phyloP scores from a whole-genome alignment of 2,329 filamentous ascomycete genomes.

The Drechslerella stenobrocha region DNA sequence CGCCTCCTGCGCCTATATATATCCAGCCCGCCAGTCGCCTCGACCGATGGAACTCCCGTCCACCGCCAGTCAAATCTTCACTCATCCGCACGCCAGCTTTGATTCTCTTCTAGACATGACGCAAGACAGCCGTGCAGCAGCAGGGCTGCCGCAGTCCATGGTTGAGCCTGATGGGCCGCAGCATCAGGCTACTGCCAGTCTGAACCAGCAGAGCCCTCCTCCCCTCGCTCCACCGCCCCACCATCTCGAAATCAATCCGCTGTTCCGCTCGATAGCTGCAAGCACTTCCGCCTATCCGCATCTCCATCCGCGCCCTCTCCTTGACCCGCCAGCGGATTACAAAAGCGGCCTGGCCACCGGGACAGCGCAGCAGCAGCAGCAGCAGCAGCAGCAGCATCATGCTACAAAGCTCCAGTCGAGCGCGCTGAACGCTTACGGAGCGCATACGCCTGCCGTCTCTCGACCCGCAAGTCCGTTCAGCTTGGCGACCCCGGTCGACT shows the following conservation, averaged over 20 bases:
- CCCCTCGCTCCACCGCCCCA: constrained; percentile 27
- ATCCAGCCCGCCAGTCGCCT: too few relatives aligned
- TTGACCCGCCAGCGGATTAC: constrained; percentile 33
- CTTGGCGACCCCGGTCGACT: constrained; percentile 61
- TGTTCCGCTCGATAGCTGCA: constrained; percentile 44
- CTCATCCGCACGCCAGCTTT: constrained; percentile 1
- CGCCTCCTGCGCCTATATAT: too few relatives aligned
- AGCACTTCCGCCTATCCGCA: constrained; percentile 42
- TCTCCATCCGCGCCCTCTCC: constrained; percentile 37
- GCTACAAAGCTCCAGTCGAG: constrained; percentile 21
- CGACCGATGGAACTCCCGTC: constrained; percentile 13
- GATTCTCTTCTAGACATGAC: constrained; percentile 8
- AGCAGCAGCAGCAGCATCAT: background rate
- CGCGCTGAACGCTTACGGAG: constrained; percentile 32
- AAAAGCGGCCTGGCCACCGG: constrained; percentile 15
- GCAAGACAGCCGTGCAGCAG: constrained; percentile 10
- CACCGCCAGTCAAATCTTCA: constrained; percentile 9
- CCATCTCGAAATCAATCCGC: constrained; percentile 38
- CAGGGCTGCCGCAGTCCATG: constrained; percentile 10
- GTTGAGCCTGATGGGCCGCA: constrained; percentile 6
- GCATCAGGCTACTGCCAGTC: background rate
- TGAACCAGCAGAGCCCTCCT: constrained; percentile 12
- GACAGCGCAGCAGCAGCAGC: constrained; percentile 7
- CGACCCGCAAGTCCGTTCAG: constrained; percentile 60
- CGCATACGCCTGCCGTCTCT: constrained; percentile 46